These are phyloP conservation scores for Ogataea saltuana DNA, from an alignment of 805 yeast genomes.

Conservation along the genomic window DNA sequence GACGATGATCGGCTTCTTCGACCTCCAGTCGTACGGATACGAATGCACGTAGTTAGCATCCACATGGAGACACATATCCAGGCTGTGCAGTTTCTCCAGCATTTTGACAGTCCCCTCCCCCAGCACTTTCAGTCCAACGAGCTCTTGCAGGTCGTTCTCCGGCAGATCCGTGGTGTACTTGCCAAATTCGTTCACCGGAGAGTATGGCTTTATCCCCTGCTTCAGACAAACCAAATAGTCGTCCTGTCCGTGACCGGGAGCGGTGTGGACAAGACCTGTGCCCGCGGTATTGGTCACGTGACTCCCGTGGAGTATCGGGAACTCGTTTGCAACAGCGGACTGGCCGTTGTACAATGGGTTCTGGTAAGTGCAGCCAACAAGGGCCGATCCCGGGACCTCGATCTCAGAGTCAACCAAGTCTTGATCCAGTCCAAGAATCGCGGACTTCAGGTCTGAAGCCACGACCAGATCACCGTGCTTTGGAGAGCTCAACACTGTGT, in stretches of 20 bases:
- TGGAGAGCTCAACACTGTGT: constrained; percentile 47
- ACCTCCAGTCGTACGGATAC: constrained; percentile 97
- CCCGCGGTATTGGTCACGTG: constrained; percentile 85
- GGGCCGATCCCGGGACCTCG: constrained; percentile 42
- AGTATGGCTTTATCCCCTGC: constrained; percentile 57
- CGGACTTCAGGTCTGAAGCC: constrained; percentile 48
- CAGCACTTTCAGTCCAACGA: constrained; percentile 62
- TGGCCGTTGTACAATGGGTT: constrained; percentile 50
- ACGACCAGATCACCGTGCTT: constrained; percentile 53
- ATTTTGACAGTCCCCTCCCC: constrained; percentile 54
- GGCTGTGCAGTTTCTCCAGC: constrained; percentile 42
- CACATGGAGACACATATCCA: constrained; percentile 48
- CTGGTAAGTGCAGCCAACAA: constrained; percentile 47
- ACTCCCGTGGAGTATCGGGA: constrained; percentile 72
- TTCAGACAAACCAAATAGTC: constrained; percentile 74
- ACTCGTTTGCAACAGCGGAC: constrained; percentile 20
- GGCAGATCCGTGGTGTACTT: constrained; percentile 57
- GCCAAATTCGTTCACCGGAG: constrained; percentile 82
- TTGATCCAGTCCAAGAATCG: constrained; percentile 37
- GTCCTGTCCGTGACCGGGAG: constrained; percentile 97
- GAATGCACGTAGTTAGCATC: constrained; percentile 67
- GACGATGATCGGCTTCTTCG: constrained; percentile 91
- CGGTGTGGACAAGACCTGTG: constrained; percentile 94
- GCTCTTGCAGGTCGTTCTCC: constrained; percentile 36
- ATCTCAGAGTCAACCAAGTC: constrained; percentile 26